phyloP scores from a whole-genome alignment of 2,329 filamentous ascomycete genomes.

The Trichoderma oligosporum region DNA sequence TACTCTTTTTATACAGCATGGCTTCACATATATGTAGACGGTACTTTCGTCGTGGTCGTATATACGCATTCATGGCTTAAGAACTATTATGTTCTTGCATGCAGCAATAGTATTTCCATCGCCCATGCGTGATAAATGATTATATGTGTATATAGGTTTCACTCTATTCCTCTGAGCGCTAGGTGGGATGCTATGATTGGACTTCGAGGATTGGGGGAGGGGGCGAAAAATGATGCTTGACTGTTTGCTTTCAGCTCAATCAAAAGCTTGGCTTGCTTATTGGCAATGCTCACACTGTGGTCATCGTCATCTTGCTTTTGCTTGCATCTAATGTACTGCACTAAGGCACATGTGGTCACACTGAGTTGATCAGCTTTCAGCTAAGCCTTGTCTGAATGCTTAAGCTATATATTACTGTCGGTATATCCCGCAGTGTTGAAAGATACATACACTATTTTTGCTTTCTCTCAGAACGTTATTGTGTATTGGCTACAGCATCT shows the following conservation, averaged over 20 bases:
- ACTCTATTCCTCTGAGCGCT: constrained; percentile 2
- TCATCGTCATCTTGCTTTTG: not conserved
- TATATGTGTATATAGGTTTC: constrained; percentile 5
- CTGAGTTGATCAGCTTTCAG: not conserved
- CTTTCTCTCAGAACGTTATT: not conserved
- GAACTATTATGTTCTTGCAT: not conserved
- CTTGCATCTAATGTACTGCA: constrained; percentile 8
- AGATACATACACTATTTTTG: too few species aligned
- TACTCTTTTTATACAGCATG: not conserved
- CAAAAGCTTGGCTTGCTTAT: not conserved
- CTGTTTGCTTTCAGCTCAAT: constrained; percentile 3
- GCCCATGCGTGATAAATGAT: not conserved
- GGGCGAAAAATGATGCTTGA: not conserved
- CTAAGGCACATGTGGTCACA: constrained; percentile 4
- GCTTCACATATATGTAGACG: not conserved
- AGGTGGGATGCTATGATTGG: constrained; percentile 14
- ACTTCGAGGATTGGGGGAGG: not conserved
- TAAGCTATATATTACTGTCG: not conserved
- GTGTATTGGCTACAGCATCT: not conserved
- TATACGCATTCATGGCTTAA: not conserved
- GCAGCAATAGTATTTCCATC: constrained; percentile 1
- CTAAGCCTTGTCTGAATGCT: not conserved
- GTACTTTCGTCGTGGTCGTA: too few species aligned
- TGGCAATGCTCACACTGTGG: constrained; percentile 1
- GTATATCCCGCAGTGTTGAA: not conserved